Conservation (phyloP, 257 asterid genomes). For the Mitragyna speciosa region DNA sequence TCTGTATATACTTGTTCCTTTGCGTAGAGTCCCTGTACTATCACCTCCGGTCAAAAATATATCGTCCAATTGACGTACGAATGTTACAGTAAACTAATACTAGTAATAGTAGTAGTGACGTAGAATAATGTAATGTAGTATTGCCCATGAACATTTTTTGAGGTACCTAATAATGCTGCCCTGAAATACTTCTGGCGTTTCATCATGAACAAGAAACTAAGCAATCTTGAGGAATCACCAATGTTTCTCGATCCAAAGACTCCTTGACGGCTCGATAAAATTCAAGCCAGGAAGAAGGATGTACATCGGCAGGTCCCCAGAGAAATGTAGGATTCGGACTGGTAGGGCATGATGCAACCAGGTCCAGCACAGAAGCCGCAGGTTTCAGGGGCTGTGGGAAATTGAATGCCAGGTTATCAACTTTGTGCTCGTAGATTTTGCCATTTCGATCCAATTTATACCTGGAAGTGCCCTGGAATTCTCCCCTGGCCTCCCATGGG, state of each 20-base stretch:
- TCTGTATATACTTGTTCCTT: not conserved
- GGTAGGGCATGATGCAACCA: conserved; percentile 72
- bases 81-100: not conserved
- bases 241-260: conserved; percentile 46
- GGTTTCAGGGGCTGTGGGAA: conserved; percentile 64
- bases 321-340: conserved; percentile 65
- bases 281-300: conserved; percentile 57
- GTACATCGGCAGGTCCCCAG: conserved; percentile 43
- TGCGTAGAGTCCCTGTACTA: not conserved
- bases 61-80: not conserved
- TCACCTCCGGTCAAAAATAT: conserved; percentile 3
- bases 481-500: conserved; percentile 85
- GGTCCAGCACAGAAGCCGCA: conserved; percentile 68
- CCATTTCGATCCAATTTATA: conserved; percentile 76
- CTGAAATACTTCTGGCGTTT: not conserved
- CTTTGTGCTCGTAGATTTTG: conserved; percentile 84
- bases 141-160: not conserved
- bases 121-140: not conserved
- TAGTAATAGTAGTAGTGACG: not conserved
- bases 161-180: not conserved
- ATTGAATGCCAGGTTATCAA: conserved; percentile 77
- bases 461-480: conserved; percentile 79
- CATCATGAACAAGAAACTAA: conserved; percentile 62
- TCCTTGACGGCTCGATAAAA: conserved; percentile 58
- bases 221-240: conserved; percentile 53